Base-by-base conservation (phyloP, 371 early-diverging fungal species). In the Mucor piriformis region DNA sequence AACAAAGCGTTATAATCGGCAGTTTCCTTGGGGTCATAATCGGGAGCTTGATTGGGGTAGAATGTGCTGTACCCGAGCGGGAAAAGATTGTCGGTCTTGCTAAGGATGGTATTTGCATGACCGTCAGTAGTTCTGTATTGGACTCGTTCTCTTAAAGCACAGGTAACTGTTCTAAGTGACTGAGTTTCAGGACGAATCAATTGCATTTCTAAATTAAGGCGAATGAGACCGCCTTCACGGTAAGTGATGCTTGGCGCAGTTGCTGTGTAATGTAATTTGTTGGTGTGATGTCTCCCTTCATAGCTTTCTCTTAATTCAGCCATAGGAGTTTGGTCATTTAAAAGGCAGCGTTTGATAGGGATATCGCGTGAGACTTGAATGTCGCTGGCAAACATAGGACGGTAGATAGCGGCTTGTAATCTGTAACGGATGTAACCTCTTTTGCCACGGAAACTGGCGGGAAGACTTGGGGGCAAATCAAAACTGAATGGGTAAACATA, bases 201-300 rank as follows among this genome's bases (percentile, higher is more conserved):
- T 23, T 69, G 55, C 63, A 79, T 68, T 20, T 60, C 61, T 8
- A 79, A 40, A 34, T 74, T 70, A 34, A 79, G 57, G 24, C 70
- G 68, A 11, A 79, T 66, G 16, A 79, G 56, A 18, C 79, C 79
- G 11, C 79, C 79, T 67, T 79, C 79, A 29, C 79, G 72, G 51
- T 76, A 74, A 34, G 73, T 51, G 16, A 79, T 79, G 11, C 63
- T 65, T 13, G 79, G 74, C 2, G 76, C 76, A 8, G 72, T 72
- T 2, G 76, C 79, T 15, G 67, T 70, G 48, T 74, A 77, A 8
- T 54, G 54, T 0, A 77, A 27, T 47, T 70, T 67, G 52, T 73
- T 59, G 3, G 57, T 38, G 20, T 70, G 63, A 27, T 67, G 66
- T 23, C 48, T 63, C 21, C 80, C 80, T 38, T 70, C 51, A 1